Evolutionary conservation across 306 rosid genomes (phyloP).

Genomic region (Herpetospermum pedunculosum): DNA sequence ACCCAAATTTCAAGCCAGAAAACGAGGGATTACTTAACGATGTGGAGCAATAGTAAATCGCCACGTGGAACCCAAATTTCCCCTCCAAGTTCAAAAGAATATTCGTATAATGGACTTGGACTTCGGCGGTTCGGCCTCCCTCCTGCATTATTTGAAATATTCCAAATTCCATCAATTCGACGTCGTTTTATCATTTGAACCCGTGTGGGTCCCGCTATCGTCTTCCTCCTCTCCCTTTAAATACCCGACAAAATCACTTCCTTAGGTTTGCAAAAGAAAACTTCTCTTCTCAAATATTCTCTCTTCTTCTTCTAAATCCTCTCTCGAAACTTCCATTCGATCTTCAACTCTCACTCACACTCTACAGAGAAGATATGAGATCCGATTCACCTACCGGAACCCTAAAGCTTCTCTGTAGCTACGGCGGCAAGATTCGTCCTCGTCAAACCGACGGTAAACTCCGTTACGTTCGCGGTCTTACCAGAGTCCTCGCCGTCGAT

Average conservation of each 20-base stretch:
- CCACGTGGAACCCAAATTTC: not conserved
- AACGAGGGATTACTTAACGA: not conserved
- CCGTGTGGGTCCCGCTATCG: conserved; percentile 32
- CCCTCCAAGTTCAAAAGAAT: not conserved
- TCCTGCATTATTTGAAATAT: not conserved
- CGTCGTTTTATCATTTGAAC: not conserved
- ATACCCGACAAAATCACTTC: conserved; percentile 19
- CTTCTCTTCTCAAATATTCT: not conserved
- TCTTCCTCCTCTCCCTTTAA: conserved; percentile 21
- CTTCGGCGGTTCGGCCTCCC: not conserved
- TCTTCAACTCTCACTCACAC: not conserved
- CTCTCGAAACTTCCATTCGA: not conserved
- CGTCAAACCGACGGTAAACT: conserved; percentile 57
- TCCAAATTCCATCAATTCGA: not conserved
- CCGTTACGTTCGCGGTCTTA: conserved; percentile 79
- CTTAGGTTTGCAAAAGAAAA: conserved; percentile 24
- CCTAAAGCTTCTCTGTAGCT: conserved; percentile 68
- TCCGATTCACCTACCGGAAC: not conserved
- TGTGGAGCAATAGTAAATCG: not conserved
- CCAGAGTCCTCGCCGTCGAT: conserved; percentile 59
- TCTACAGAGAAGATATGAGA: not conserved
- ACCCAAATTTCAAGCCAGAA: not conserved
- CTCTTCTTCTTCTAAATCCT: not conserved
- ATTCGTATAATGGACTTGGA: not conserved
- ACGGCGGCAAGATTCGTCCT: conserved; percentile 77